Base-by-base conservation (phyloP, 2,329 filamentous ascomycete genomes). In the Coccinonectria pachysandricola region DNA sequence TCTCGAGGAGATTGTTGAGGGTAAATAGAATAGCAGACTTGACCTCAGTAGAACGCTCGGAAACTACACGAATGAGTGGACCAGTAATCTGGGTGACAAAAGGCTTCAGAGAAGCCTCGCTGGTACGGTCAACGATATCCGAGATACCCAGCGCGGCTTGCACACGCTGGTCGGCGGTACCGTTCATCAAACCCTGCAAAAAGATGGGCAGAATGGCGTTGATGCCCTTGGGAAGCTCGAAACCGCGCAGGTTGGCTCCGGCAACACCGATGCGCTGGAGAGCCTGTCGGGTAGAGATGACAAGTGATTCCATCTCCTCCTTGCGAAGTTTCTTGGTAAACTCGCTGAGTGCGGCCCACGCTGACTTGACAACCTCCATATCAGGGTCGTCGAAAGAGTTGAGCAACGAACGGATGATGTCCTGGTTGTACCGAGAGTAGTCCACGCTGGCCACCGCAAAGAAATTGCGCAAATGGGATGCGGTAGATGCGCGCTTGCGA, bases 21-120 rank as follows among this genome's bases (percentile, higher is more conserved):
- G 91, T 94, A 28, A 92, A 70, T 35, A 98, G 65, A 52, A 98
- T 94, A 21, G 91, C 91, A 34, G 84, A 80, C 61, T 94, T 96
- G 56, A 98, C 86, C 26, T 98, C 92, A 3, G 86, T 86, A 3
- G 91, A 94, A 36, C 88, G 77, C 55, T 98, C 91, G 5, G 91
- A 95, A 11, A 98, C 87, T 12, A 96, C 88, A 70, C 91, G 83
- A 54, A 98, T 98, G 28, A 98, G 72, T 12, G 92, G 91, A 50
- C 91, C 91, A 5, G 92, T 96, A 43, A 98, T 95, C 49, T 95
- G 87, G 15, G 88, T 95, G 34, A 98, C 91, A 47, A 92, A 96
- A 6, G 87, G 85, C 57, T 91, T 92, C 36, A 98, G 65, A 12
- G 87, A 78, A 32, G 86, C 79, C 40, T 85, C 75, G 53, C 79